Evolutionary conservation across 495 filamentous ascomycete species (phyloP).

Genomic region (Podospora pseudopauciseta): DNA sequence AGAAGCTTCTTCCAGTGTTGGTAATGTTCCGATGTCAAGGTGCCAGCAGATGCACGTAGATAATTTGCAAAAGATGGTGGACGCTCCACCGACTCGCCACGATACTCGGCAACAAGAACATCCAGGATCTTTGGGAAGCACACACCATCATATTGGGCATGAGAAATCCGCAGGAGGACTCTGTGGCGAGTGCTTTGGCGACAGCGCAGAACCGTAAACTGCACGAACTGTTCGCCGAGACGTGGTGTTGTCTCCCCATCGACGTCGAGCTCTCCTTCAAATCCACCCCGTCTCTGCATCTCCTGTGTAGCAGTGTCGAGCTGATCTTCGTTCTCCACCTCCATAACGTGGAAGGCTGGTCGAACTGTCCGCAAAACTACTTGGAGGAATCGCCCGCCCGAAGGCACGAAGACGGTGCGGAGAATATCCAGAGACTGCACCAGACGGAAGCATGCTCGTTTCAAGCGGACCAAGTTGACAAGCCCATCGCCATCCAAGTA

Average conservation of each 20-base stretch:
- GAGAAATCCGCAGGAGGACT: constrained; percentile 60
- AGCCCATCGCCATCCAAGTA: constrained; percentile 50
- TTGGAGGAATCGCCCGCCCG: constrained; percentile 53
- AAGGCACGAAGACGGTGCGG: constrained; percentile 59
- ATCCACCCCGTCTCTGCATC: neutral
- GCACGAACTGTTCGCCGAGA: constrained; percentile 54
- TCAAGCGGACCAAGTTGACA: constrained; percentile 46
- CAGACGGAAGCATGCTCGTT: constrained; percentile 34
- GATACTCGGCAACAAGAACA: constrained; percentile 52
- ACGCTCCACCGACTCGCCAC: constrained; percentile 42
- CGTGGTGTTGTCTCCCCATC: constrained; percentile 41
- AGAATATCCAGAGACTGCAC: constrained; percentile 57
- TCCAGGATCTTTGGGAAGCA: constrained; percentile 56
- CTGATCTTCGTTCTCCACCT: constrained; percentile 46
- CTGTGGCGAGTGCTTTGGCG: constrained; percentile 45
- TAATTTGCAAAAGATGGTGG: constrained; percentile 53
- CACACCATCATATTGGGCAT: constrained; percentile 66
- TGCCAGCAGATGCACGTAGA: constrained; percentile 48
- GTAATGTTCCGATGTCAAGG: constrained; percentile 30
- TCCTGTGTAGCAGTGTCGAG: constrained; percentile 32
- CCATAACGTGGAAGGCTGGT: constrained; percentile 47
- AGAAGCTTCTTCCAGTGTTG: constrained; percentile 56
- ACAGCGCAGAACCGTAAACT: constrained; percentile 51
- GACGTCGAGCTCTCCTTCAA: neutral
- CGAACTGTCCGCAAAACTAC: constrained; percentile 56